Conservation (phyloP, 75 land plant genomes). For the Cryptomeria japonica region DNA sequence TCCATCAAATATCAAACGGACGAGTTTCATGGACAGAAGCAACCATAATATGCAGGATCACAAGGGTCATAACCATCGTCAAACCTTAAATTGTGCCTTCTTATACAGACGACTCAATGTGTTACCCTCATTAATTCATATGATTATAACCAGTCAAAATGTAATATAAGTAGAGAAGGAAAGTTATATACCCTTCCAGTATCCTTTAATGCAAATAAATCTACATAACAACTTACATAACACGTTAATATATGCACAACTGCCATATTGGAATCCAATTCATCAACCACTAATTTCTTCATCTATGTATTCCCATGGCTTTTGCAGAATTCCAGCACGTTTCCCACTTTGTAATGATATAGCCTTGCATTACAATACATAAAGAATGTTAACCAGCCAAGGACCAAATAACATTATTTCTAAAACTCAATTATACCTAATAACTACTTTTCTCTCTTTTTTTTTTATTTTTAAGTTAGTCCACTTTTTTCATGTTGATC, state of each 20-base stretch:
- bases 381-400: too few relatives aligned
- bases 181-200: neutral
- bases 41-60: neutral
- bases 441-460: too few relatives aligned
- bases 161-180: neutral
- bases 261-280: neutral
- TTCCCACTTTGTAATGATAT: too few relatives aligned
- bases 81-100: neutral
- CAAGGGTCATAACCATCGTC: neutral
- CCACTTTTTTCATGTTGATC: too few relatives aligned
- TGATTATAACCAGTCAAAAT: neutral
- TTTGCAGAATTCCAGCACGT: constrained; percentile 9
- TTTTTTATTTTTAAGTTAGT: too few relatives aligned
- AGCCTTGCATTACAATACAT: too few relatives aligned
- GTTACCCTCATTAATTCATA: neutral
- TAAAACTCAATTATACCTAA: too few relatives aligned
- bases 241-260: neutral
- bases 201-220: neutral
- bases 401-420: too few relatives aligned
- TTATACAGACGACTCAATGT: neutral
- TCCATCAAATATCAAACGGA: neutral
- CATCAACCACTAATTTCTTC: constrained; percentile 2
- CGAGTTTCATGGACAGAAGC: neutral
- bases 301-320: constrained; percentile 13
- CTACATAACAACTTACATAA: neutral